Conservation (phyloP, 1,284 basidiomycete species). For the Blastosporella zonata region DNA sequence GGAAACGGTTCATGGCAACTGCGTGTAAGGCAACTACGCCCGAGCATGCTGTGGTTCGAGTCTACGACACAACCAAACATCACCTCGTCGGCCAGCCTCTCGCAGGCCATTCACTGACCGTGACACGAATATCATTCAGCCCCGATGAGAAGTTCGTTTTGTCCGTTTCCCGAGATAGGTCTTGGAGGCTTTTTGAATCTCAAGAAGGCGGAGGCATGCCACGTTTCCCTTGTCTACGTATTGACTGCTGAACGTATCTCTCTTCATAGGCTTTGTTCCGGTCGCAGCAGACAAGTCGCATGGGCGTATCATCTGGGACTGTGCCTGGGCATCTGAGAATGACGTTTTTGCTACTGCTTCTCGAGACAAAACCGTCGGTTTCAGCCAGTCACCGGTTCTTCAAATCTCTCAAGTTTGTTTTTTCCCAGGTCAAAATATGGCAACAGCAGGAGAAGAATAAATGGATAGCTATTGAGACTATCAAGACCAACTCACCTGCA, state of each 20-base stretch:
- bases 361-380: constrained; percentile 86
- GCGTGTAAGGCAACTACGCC: constrained; percentile 86
- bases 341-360: constrained; percentile 90
- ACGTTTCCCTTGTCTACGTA: background rate
- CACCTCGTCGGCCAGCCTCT: constrained; percentile 70
- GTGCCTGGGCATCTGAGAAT: constrained; percentile 74
- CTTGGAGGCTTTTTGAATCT: constrained; percentile 82
- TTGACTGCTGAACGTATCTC: background rate
- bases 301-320: constrained; percentile 94
- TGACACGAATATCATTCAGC: constrained; percentile 89
- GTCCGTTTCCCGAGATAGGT: constrained; percentile 87
- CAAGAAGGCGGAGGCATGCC: constrained; percentile 38
- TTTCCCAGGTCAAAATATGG: constrained; percentile 75
- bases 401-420: background rate
- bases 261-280: constrained; percentile 63
- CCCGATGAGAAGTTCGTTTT: constrained; percentile 77
- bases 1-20: constrained; percentile 77
- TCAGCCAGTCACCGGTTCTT: background rate
- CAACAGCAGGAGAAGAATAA: constrained; percentile 31
- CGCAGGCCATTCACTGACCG: constrained; percentile 83
- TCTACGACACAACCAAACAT: constrained; percentile 76
- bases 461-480: constrained; percentile 52
- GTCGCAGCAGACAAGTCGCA: constrained; percentile 81
- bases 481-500: constrained; percentile 63
- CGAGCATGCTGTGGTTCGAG: constrained; percentile 87